phyloP scores from a whole-genome alignment of 73 alveolate genomes.

The Paramecium octaurelia region DNA sequence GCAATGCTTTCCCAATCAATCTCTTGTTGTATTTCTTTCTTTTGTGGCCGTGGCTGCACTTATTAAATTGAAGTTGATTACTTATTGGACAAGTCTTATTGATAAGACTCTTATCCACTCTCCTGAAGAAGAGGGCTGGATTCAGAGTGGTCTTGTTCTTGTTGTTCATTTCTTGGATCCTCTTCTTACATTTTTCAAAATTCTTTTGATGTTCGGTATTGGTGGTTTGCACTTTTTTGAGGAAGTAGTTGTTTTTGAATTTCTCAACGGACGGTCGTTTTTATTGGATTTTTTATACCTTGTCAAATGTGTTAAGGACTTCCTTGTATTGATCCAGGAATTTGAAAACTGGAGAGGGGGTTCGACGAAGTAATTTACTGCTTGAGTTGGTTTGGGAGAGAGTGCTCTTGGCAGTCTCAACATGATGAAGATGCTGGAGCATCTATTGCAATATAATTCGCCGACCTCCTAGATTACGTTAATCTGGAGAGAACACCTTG shows the following conservation, averaged over 20 bases:
- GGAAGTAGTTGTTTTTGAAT: conserved; percentile 34
- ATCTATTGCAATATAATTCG: conserved; percentile 13
- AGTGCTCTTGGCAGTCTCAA: neutral
- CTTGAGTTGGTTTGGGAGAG: neutral
- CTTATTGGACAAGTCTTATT: conserved; percentile 49
- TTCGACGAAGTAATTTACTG: neutral
- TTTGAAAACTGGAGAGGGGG: conserved; percentile 19
- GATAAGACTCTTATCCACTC: conserved; percentile 37
- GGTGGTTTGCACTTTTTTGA: neutral
- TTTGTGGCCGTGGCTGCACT: conserved; percentile 27
- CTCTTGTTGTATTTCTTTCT: neutral
- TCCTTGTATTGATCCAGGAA: conserved; percentile 27
- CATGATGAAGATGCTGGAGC: conserved; percentile 41
- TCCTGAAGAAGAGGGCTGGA: conserved; percentile 38
- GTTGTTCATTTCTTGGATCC: conserved; percentile 40
- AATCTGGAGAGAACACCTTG: conserved; percentile 45
- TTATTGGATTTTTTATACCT: neutral
- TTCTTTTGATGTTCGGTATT: conserved; percentile 26
- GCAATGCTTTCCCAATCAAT: conserved; percentile 38
- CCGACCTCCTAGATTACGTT: conserved; percentile 50
- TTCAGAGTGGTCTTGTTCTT: neutral
- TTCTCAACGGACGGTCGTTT: conserved; percentile 34
- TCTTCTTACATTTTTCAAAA: conserved; percentile 23
- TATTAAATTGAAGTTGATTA: neutral
- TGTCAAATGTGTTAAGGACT: neutral